Percentiles rank a stretch among this genome's conserved stretches.
phyloP scores from a whole-genome alignment of 306 rosid genomes.

The Trifolium dubium region DNA sequence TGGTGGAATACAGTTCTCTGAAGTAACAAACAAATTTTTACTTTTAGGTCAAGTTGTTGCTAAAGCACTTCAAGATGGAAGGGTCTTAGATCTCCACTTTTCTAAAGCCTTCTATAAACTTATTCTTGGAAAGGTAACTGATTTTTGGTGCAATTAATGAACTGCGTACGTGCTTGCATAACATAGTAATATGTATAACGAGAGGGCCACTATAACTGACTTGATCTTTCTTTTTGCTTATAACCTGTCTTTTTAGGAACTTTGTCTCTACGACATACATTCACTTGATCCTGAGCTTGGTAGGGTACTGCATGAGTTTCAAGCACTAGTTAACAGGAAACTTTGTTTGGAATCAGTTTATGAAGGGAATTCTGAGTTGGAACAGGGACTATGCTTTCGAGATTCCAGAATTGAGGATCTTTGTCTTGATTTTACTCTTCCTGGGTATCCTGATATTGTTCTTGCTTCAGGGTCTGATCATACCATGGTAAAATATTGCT shows the following conservation, averaged over 20 bases:
- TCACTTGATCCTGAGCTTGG: slow-evolving; percentile 92
- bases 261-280: slow-evolving; percentile 76
- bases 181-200: slow-evolving; percentile 18
- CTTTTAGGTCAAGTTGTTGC: slow-evolving; percentile 92
- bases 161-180: slow-evolving; percentile 36
- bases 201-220: slow-evolving; percentile 23
- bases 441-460: slow-evolving; percentile 83
- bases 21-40: slow-evolving; percentile 68
- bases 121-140: slow-evolving; percentile 83
- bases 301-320: slow-evolving; percentile 76
- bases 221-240: slow-evolving; percentile 32
- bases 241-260: slow-evolving; percentile 57
- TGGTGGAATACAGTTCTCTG: slow-evolving; percentile 55
- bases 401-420: slow-evolving; percentile 83
- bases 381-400: slow-evolving; percentile 56
- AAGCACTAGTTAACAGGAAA: slow-evolving; percentile 71
- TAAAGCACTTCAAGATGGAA: slow-evolving; percentile 92
- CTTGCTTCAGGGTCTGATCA: slow-evolving; percentile 65
- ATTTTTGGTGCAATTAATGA: slow-evolving; percentile 32
- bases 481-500: slow-evolving; percentile 55
- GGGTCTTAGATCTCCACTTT: slow-evolving; percentile 90
- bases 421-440: slow-evolving; percentile 92
- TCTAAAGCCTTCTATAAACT: slow-evolving; percentile 90
- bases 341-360: slow-evolving; percentile 49
- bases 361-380: slow-evolving; percentile 49